A percentile compares a stretch with the other conserved stretches of the same genome.
Conservation (phyloP, 805 yeast genomes). For the Nadsonia fulvescens region DNA sequence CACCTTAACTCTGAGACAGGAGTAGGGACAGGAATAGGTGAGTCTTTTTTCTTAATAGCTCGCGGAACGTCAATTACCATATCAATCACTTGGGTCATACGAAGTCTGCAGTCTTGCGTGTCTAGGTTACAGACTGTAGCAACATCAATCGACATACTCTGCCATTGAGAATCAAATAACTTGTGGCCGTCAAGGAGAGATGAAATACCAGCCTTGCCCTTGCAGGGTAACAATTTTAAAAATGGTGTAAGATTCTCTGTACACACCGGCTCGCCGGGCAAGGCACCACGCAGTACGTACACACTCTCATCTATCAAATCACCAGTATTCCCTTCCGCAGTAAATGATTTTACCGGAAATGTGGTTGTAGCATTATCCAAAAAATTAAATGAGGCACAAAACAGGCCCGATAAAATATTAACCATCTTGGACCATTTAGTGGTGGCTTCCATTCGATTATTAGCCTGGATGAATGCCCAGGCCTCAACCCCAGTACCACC, state of each 20-base stretch:
- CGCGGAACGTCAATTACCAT: slow-evolving; percentile 56
- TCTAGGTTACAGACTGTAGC: slow-evolving; percentile 30
- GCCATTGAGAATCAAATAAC: slow-evolving; percentile 80
- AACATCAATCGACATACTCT: slow-evolving; percentile 76
- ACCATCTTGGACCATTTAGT: slow-evolving; percentile 53
- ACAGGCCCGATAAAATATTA: slow-evolving; percentile 70
- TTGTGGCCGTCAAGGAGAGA: slow-evolving; percentile 78
- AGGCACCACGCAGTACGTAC: slow-evolving; percentile 59
- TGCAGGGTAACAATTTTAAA: slow-evolving; percentile 73
- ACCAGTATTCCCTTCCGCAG: slow-evolving; percentile 16
- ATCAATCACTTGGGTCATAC: slow-evolving; percentile 48
- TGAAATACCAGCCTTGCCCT: slow-evolving; percentile 78
- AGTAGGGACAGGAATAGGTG: slow-evolving; percentile 67
- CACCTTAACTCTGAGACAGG: slow-evolving; percentile 58
- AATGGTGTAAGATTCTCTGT: slow-evolving; percentile 95
- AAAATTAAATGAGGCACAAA: slow-evolving; percentile 88
- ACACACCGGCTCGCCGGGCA: slow-evolving; percentile 90
- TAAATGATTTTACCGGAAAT: slow-evolving; percentile 30
- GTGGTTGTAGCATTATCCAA: slow-evolving; percentile 69
- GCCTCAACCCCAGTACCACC: slow-evolving; percentile 96
- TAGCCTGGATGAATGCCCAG: slow-evolving; percentile 71
- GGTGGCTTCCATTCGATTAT: slow-evolving; percentile 33
- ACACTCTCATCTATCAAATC: slow-evolving; percentile 7
- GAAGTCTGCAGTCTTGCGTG: slow-evolving; percentile 6
- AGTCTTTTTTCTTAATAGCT: slow-evolving; percentile 38